Evolutionary conservation across 495 filamentous ascomycete genomes (phyloP).

Genomic region (Talaromyces trachyspermus): DNA sequence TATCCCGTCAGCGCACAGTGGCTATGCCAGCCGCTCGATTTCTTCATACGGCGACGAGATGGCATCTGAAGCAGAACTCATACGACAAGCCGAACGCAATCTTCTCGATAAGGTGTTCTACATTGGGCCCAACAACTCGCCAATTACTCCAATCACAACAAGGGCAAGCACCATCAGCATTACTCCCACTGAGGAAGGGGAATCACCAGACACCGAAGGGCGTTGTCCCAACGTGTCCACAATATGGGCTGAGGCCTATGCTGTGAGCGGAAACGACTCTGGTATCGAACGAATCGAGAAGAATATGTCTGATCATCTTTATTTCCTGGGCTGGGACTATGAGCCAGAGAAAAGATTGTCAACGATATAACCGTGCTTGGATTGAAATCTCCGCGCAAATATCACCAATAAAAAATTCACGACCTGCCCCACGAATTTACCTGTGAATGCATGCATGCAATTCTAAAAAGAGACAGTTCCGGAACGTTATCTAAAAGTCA

Average conservation of each 20-base stretch:
- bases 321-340: not conserved
- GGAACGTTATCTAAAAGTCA: not conserved
- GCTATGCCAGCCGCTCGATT: conserved; percentile 4
- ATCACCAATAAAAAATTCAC: too few relatives aligned
- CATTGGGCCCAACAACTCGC: not conserved
- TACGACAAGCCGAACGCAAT: not conserved
- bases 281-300: not conserved
- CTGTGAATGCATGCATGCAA: not conserved
- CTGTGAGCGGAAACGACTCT: not conserved
- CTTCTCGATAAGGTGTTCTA: not conserved
- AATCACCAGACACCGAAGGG: not conserved
- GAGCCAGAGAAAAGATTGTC: too few relatives aligned
- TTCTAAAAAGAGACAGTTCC: not conserved
- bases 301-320: not conserved
- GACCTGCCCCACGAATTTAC: too few relatives aligned
- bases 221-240: not conserved
- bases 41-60: not conserved
- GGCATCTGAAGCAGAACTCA: conserved; percentile 1
- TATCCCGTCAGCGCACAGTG: too few relatives aligned
- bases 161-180: too few relatives aligned
- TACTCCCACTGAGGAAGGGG: too few relatives aligned
- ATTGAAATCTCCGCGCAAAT: too few relatives aligned
- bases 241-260: not conserved
- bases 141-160: not conserved
- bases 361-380: too few relatives aligned